Evolutionary conservation across 495 filamentous ascomycete genomes (phyloP).

Genomic region (Terfezia claveryi): DNA sequence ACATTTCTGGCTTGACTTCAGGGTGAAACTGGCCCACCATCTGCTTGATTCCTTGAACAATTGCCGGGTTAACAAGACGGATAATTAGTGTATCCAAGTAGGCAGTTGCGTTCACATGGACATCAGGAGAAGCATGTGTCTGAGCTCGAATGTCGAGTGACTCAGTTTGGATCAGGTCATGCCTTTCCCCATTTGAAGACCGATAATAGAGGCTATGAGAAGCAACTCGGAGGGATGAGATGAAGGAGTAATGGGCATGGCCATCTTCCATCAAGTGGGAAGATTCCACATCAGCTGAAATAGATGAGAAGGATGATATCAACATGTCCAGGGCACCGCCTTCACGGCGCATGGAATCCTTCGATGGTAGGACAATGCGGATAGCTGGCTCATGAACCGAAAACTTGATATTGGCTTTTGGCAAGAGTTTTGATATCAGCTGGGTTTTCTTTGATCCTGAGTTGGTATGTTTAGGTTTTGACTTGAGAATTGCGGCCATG

Average conservation of each 20-base stretch:
- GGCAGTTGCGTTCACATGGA: slow-evolving; percentile 58
- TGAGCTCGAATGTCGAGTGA: slow-evolving; percentile 67
- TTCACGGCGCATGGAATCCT: slow-evolving; percentile 33
- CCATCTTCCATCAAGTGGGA: slow-evolving; percentile 62
- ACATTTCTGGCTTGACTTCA: slow-evolving; percentile 41
- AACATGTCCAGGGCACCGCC: slow-evolving; percentile 71
- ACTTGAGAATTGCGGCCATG: slow-evolving; percentile 48
- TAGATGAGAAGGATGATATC: slow-evolving; percentile 78
- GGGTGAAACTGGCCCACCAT: slow-evolving; percentile 59
- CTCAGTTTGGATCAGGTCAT: slow-evolving; percentile 69
- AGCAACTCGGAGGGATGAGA: slow-evolving; percentile 57
- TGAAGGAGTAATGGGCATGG: slow-evolving; percentile 66
- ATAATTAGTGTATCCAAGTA: slow-evolving; percentile 69
- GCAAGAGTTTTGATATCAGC: slow-evolving; percentile 72
- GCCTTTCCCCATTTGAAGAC: slow-evolving; percentile 53
- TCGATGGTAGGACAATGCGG: slow-evolving; percentile 61
- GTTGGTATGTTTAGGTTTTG: slow-evolving; percentile 28
- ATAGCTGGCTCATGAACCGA: slow-evolving; percentile 91
- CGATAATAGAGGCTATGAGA: slow-evolving; percentile 93
- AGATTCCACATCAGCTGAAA: slow-evolving; percentile 80
- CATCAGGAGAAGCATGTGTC: slow-evolving; percentile 62
- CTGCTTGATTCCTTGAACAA: slow-evolving; percentile 75
- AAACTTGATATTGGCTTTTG: slow-evolving; percentile 85
- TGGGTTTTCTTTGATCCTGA: slow-evolving; percentile 29
- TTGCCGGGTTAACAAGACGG: slow-evolving; percentile 75